These are phyloP conservation scores for Rhizopus delemar DNA, from an alignment of 371 early-diverging fungal genomes.

Conservation along the genomic window DNA sequence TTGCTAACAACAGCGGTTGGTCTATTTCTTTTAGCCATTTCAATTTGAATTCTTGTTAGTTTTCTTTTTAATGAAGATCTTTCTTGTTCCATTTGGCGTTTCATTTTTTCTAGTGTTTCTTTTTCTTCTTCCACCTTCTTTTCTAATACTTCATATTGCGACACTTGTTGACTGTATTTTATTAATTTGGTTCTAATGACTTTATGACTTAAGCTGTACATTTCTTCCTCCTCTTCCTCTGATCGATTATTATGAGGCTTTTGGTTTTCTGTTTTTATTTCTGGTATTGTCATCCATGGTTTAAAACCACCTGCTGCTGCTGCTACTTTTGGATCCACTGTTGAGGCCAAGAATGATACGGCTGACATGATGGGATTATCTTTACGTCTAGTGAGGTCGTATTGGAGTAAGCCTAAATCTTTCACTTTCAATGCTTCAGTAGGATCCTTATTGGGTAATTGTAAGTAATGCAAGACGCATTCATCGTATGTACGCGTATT, in stretches of 20 bases:
- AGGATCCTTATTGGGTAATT: slow-evolving; percentile 63
- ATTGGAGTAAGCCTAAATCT: slow-evolving; percentile 49
- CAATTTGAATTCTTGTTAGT: slow-evolving; percentile 47
- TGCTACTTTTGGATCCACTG: slow-evolving; percentile 91
- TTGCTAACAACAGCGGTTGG: slow-evolving; percentile 18
- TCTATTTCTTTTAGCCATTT: slow-evolving; percentile 30
- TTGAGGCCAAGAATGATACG: slow-evolving; percentile 93
- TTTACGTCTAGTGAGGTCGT: slow-evolving; percentile 63
- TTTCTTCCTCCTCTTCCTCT: slow-evolving; percentile 16
- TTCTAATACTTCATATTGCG: slow-evolving; percentile 87
- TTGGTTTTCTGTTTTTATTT: not conserved
- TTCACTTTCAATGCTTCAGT: slow-evolving; percentile 54
- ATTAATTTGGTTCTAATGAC: slow-evolving; percentile 76
- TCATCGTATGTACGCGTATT: slow-evolving; percentile 47
- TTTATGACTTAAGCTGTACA: slow-evolving; percentile 56
- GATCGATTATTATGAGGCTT: slow-evolving; percentile 3
- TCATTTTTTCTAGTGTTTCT: slow-evolving; percentile 62
- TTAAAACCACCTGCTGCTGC: slow-evolving; percentile 72
- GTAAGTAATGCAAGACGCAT: slow-evolving; percentile 44
- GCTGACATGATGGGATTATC: slow-evolving; percentile 96
- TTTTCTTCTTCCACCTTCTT: slow-evolving; percentile 61
- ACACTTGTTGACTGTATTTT: slow-evolving; percentile 76
- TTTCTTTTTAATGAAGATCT: slow-evolving; percentile 61
- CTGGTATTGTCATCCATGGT: slow-evolving; percentile 1
- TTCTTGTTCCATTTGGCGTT: slow-evolving; percentile 81